phyloP scores from a whole-genome alignment of 352 stramenopile species.

The Elongisporangium prolatum region DNA sequence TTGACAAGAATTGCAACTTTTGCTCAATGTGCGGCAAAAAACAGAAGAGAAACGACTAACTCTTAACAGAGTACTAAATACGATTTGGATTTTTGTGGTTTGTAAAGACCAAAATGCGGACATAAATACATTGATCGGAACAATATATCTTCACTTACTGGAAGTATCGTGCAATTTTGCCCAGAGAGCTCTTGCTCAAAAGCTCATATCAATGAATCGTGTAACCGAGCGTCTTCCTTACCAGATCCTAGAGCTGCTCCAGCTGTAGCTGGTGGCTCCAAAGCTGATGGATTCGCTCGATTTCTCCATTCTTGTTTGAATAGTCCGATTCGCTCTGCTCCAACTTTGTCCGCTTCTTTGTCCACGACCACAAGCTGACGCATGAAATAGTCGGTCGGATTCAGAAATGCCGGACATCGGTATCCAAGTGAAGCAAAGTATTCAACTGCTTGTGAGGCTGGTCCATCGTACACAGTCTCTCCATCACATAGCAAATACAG shows the following conservation, averaged over 20 bases:
- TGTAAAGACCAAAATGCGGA: too few relatives aligned
- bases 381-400: constrained; percentile 67
- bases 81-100: too few relatives aligned
- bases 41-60: too few relatives aligned
- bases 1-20: too few relatives aligned
- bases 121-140: too few relatives aligned
- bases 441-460: constrained; percentile 32
- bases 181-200: too few relatives aligned
- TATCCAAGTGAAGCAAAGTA: constrained; percentile 58
- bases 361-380: constrained; percentile 43
- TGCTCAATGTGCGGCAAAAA: too few relatives aligned
- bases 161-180: too few relatives aligned
- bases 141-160: too few relatives aligned
- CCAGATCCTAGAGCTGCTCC: neutral
- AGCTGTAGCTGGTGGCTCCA: constrained; percentile 8
- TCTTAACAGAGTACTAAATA: too few relatives aligned
- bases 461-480: constrained; percentile 51
- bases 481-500: constrained; percentile 54
- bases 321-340: constrained; percentile 13
- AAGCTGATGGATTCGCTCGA: constrained; percentile 11
- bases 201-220: too few relatives aligned
- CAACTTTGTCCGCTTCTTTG: constrained; percentile 25
- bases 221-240: constrained; percentile 13
- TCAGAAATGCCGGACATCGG: constrained; percentile 48
- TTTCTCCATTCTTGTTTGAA: constrained; percentile 40